Conservation (phyloP, 768 basidiomycete genomes). For the Cystobasidium onofrii region DNA sequence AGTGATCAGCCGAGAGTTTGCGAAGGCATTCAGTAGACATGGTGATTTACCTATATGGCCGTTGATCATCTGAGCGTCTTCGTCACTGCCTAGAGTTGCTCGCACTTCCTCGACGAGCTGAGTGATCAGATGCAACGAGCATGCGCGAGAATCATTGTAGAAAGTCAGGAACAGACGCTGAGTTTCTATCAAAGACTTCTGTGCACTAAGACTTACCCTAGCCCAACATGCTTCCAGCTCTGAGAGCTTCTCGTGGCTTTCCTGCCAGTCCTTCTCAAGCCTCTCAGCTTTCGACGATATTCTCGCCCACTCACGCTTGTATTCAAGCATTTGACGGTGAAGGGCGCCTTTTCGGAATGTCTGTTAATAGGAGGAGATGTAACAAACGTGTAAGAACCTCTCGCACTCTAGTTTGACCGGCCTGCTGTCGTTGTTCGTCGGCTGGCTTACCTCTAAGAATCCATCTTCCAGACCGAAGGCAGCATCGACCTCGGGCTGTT, state of each 20-base stretch:
- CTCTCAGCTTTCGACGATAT: slow-evolving; percentile 57
- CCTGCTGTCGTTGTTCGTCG: not conserved
- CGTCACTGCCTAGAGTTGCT: not conserved
- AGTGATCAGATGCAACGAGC: not conserved
- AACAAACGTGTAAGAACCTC: not conserved
- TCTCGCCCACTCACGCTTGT: slow-evolving; percentile 65
- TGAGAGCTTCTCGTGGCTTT: slow-evolving; percentile 62
- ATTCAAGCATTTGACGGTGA: slow-evolving; percentile 73
- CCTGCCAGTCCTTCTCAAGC: slow-evolving; percentile 59
- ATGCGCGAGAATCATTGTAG: not conserved
- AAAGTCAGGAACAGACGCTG: not conserved
- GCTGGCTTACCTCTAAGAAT: slow-evolving; percentile 22
- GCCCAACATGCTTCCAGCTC: slow-evolving; percentile 73
- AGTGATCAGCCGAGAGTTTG: not conserved
- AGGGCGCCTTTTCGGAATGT: slow-evolving; percentile 80
- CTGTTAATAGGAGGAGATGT: slow-evolving; percentile 46
- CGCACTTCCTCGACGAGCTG: slow-evolving; percentile 11
- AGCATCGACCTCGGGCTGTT: not conserved
- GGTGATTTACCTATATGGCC: slow-evolving; percentile 7
- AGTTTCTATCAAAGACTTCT: not conserved
- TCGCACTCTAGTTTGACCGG: not conserved
- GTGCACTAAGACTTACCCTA: slow-evolving; percentile 51
- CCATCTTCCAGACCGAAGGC: slow-evolving; percentile 22
- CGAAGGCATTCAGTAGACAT: not conserved
- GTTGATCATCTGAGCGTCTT: not conserved